Evolutionary conservation across 371 early-diverging fungal genomes (phyloP), one percentile per base, ranked within the genome.

Genomic region (Synchytrium microbalum): DNA sequence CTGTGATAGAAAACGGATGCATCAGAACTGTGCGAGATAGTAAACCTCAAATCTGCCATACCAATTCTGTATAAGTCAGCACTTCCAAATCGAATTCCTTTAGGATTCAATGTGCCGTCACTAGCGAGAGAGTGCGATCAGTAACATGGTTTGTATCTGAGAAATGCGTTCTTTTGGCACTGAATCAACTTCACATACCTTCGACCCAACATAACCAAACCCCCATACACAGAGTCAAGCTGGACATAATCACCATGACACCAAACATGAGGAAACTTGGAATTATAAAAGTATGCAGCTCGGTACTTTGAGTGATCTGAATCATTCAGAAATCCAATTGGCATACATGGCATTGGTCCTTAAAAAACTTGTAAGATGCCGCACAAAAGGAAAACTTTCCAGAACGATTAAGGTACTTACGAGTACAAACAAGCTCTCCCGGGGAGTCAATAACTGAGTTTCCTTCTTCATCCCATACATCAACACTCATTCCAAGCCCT

Each of bases 101-200:
- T 84, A 0, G 98, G 98, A 70, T 98, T 98, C 29, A 97, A 75
- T 2, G 95, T 96, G n/a, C 96, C 94, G 72, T 95, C 98, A 64
- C 86, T 81, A 19, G 25, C 30, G 32, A n/a, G 23, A 26, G 46
- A 32, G 23, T 26, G 51, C 2, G 27, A 16, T 25, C 57, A 23
- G 61, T 19, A 1, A 25, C 64, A 29, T 28, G 25, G 14, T 14
- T n/a, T 32, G 61, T 30, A 31, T 25, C 61, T 19, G 3, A 61
- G 5, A 3, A 33, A n/a, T 14, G 19, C 27, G 62, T 25, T 8
- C 8, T 3, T 31, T 10, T 14, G 31, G 26, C n/a, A 10, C 14
- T 16, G 23, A 8, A 52, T 62, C 16, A 64, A 24, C 16, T 24
- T 23, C 14, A 10, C 46, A 3, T 64, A 75, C 73, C 84, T 86